Conservation (phyloP, 352 stramenopile species). For the Phytophthora litchii region DNA sequence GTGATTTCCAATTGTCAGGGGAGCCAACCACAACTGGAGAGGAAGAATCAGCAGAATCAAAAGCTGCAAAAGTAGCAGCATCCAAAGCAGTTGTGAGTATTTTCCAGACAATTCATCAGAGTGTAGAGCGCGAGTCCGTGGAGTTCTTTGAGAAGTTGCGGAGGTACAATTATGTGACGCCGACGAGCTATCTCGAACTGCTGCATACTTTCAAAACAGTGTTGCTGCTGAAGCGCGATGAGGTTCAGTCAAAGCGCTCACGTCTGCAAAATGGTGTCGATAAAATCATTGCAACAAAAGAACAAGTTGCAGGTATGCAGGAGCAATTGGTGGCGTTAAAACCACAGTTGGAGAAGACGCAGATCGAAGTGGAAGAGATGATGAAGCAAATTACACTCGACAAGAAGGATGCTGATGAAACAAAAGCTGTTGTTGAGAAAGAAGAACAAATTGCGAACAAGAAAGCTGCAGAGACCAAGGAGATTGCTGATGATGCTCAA, state of each 20-base stretch:
- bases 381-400: constrained; percentile 94
- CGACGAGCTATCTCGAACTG: constrained; percentile 94
- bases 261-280: constrained; percentile 91
- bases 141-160: constrained; percentile 90
- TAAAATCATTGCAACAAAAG: constrained; percentile 93
- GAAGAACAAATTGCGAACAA: constrained; percentile 92
- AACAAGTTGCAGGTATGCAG: constrained; percentile 92
- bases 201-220: constrained; percentile 93
- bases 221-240: constrained; percentile 87
- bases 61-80: constrained; percentile 20
- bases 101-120: constrained; percentile 91
- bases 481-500: constrained; percentile 92
- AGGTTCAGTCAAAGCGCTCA: constrained; percentile 86
- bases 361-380: constrained; percentile 93
- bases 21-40: constrained; percentile 18
- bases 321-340: constrained; percentile 92
- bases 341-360: constrained; percentile 91
- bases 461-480: constrained; percentile 93
- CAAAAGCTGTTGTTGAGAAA: constrained; percentile 90
- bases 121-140: constrained; percentile 78
- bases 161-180: constrained; percentile 94
- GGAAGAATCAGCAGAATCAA: constrained; percentile 20
- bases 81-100: constrained; percentile 64
- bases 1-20: constrained; percentile 67
- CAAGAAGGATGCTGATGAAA: constrained; percentile 92